These are phyloP conservation scores for Nidularia sp. DNA, from an alignment of 768 basidiomycete species.

Conservation along the genomic window DNA sequence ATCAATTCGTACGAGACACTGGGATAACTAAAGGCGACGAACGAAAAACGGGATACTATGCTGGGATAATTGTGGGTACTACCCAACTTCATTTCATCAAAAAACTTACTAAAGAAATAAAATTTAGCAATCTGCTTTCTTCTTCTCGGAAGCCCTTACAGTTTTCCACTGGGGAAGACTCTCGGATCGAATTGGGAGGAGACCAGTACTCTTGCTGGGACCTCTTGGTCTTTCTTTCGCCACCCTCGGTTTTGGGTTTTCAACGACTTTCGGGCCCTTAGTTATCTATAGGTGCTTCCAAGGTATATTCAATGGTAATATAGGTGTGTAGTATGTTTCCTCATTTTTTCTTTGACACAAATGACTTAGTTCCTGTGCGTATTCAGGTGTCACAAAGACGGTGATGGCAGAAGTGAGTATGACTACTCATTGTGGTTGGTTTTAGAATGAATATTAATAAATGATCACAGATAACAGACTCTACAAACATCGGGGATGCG, in stretches of 20 bases:
- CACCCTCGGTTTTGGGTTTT: slow-evolving; percentile 27
- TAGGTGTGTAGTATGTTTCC: slow-evolving; percentile 10
- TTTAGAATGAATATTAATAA: not conserved
- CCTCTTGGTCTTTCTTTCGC: slow-evolving; percentile 25
- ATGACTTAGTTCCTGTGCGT: not conserved
- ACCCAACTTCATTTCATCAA: not conserved
- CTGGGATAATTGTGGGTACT: slow-evolving; percentile 37
- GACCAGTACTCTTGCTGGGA: slow-evolving; percentile 38
- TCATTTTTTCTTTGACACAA: not conserved
- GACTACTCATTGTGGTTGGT: not conserved
- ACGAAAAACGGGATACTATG: slow-evolving; percentile 42
- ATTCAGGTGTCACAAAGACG: slow-evolving; percentile 26
- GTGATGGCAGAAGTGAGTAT: slow-evolving; percentile 28
- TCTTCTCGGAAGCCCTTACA: slow-evolving; percentile 35
- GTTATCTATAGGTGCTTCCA: slow-evolving; percentile 17
- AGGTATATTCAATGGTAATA: slow-evolving; percentile 27
- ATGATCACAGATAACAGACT: slow-evolving; percentile 17
- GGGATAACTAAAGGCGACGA: slow-evolving; percentile 41
- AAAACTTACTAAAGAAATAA: too few species aligned
- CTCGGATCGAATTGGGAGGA: slow-evolving; percentile 38
- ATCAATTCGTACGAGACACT: slow-evolving; percentile 39
- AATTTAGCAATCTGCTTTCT: slow-evolving; percentile 38
- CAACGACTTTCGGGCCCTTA: slow-evolving; percentile 22
- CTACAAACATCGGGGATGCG: slow-evolving; percentile 20
- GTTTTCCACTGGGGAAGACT: slow-evolving; percentile 42